phyloP scores from a whole-genome alignment of 345 rosid genomes.

The Boechera stricta region DNA sequence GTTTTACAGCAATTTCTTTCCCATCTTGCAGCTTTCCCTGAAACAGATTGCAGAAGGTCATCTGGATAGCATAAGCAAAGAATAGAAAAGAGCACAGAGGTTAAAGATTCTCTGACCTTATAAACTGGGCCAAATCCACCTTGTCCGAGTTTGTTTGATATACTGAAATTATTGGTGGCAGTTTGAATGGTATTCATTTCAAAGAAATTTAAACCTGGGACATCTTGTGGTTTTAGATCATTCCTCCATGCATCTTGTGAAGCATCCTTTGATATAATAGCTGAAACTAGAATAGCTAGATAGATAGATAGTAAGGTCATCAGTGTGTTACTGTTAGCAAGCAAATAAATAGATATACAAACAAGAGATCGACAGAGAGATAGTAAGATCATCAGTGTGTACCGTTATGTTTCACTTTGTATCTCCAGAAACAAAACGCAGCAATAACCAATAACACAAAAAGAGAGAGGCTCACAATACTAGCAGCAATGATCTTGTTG shows the following conservation, averaged over 20 bases:
- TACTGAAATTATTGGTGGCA: conserved; percentile 35
- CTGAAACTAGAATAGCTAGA: background rate
- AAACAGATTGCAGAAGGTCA: background rate
- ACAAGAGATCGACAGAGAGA: background rate
- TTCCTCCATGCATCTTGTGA: background rate
- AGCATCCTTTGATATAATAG: background rate
- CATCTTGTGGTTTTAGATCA: background rate
- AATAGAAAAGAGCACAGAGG: background rate
- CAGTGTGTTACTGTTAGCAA: too few relatives aligned
- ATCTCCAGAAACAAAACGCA: conserved; percentile 21
- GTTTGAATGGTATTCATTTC: conserved; percentile 6
- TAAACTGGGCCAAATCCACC: conserved; percentile 45
- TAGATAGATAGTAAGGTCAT: background rate
- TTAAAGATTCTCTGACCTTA: background rate
- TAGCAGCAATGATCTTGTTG: conserved; percentile 4
- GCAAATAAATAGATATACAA: too few relatives aligned
- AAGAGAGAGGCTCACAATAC: conserved; percentile 19
- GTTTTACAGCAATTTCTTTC: conserved; percentile 33
- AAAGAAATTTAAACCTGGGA: background rate
- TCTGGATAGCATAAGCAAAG: background rate
- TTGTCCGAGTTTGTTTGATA: conserved; percentile 37
- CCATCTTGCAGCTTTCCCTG: conserved; percentile 31
- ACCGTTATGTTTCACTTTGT: conserved; percentile 22
- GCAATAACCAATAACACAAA: conserved; percentile 24
- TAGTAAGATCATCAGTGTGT: background rate